A percentile compares a stretch with the other conserved stretches of the same genome.
phyloP scores from a whole-genome alignment of 192 early-diverging fungal genomes.

The Umbelopsis vinacea region DNA sequence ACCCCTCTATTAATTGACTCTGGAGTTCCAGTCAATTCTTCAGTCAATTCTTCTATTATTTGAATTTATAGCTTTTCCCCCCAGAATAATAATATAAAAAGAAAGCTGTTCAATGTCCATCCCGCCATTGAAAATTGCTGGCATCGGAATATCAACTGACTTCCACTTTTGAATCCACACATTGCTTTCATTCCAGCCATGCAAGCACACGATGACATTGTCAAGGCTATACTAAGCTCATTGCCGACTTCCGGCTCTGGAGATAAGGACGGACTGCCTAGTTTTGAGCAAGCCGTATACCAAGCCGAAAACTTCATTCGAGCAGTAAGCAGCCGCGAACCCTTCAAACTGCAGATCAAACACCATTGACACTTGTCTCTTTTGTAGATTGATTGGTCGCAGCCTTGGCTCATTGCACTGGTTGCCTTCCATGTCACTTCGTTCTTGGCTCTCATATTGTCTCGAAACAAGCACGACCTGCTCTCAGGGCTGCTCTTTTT shows the following conservation, averaged over 20 bases:
- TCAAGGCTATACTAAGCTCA: constrained; percentile 1
- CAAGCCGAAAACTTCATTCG: background rate
- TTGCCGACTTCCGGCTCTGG: background rate
- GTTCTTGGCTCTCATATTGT: constrained; percentile 39
- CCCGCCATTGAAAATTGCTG: background rate
- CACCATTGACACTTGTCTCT: background rate
- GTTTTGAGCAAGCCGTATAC: background rate
- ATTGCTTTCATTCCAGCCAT: background rate
- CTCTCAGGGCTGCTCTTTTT: constrained; percentile 48
- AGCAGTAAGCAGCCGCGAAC: constrained; percentile 6
- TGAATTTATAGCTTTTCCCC: background rate
- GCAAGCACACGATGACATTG: constrained; percentile 14
- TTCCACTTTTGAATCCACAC: too few relatives aligned
- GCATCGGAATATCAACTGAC: too few relatives aligned
- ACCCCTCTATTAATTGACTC: background rate
- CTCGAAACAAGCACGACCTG: constrained; percentile 45
- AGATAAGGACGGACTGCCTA: background rate
- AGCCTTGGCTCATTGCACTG: constrained; percentile 50
- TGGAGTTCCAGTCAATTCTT: background rate
- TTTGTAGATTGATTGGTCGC: constrained; percentile 54
- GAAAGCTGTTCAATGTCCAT: background rate
- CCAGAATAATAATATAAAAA: background rate
- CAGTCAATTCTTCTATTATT: background rate
- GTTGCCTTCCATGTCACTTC: constrained; percentile 43
- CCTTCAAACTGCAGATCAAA: background rate